Conservation (phyloP, 176 grass and related monocot genomes). For the Zea mays region Zm-B73-REFERENCE-NAM-5.0 NC_050101.1:173816001-173816500, state of each 20-base stretch:
- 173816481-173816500: background rate
- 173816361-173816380: background rate
- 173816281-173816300: background rate
- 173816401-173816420: background rate
- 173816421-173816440: background rate
- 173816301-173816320: background rate
- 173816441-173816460: background rate
- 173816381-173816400: background rate
- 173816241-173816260: constrained; percentile 46
- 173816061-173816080: constrained; percentile 48
- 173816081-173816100: constrained; percentile 86
- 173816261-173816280: constrained; percentile 9
- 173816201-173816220: constrained; percentile 95
- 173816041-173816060: background rate
- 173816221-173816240: constrained; percentile 81
- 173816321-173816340: background rate
- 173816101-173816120: constrained; percentile 92
- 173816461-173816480: constrained; percentile 8
- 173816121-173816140: constrained; percentile 76
- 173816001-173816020: background rate
- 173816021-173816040: background rate
- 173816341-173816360: background rate
- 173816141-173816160: constrained; percentile 69
- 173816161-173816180: constrained; percentile 92
- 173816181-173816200: constrained; percentile 87